A percentile compares a stretch with the other conserved stretches of the same genome.
Evolutionary conservation across 805 yeast species (phyloP).

Genomic region (Candida koratica): DNA sequence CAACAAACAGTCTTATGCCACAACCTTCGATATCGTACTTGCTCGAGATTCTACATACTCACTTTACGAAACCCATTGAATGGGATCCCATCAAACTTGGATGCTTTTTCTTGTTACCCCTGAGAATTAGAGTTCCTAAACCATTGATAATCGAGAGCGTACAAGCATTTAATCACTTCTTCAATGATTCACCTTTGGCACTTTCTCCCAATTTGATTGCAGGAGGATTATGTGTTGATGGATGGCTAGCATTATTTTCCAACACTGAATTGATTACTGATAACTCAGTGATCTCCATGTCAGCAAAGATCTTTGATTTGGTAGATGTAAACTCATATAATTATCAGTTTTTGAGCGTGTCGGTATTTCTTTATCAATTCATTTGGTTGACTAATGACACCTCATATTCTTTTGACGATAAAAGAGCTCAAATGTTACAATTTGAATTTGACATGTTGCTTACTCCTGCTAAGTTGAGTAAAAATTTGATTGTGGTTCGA

Average conservation of each 20-base stretch:
- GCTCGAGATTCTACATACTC: slow-evolving; percentile 7
- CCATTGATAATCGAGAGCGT: slow-evolving; percentile 10
- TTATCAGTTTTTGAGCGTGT: slow-evolving; percentile 17
- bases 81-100: slow-evolving; percentile 16
- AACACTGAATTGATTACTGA: slow-evolving; percentile 12
- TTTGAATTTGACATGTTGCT: slow-evolving; percentile 22
- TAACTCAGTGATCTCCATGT: slow-evolving; percentile 2
- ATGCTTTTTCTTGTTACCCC: slow-evolving; percentile 19
- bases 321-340: slow-evolving; percentile 14
- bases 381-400: slow-evolving; percentile 14
- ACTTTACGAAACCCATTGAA: slow-evolving; percentile 7
- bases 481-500: slow-evolving; percentile 18
- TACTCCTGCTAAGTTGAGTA: slow-evolving; percentile 21
- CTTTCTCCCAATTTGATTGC: slow-evolving; percentile 14
- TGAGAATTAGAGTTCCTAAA: slow-evolving; percentile 12
- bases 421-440: slow-evolving; percentile 13
- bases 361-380: slow-evolving; percentile 16
- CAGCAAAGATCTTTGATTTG: slow-evolving; percentile 7
- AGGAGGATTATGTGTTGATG: slow-evolving; percentile 19
- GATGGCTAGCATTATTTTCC: slow-evolving; percentile 16
- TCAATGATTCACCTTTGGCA: slow-evolving; percentile 1
- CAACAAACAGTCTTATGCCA: slow-evolving; percentile 11
- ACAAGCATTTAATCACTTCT: slow-evolving; percentile 14
- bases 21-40: slow-evolving; percentile 11
- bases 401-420: slow-evolving; percentile 8